Evolutionary conservation across 2,329 filamentous ascomycete species (phyloP).

Genomic region (Chrysoporthe austroafricana): DNA sequence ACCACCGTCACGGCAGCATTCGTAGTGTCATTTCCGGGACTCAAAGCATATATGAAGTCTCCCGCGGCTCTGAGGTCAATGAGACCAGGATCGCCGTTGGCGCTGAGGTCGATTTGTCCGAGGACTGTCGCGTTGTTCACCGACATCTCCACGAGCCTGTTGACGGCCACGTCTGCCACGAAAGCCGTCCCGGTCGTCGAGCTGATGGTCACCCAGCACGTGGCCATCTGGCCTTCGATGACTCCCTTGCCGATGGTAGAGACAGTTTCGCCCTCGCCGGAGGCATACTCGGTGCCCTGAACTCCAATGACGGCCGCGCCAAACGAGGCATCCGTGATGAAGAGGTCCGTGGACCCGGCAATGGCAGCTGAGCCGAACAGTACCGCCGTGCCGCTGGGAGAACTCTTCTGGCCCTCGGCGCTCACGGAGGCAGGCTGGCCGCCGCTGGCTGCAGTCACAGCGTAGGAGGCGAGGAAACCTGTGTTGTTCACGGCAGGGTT

Average conservation of each 20-base stretch:
- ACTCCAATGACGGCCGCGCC: slow-evolving; percentile 55
- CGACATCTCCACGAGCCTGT: slow-evolving; percentile 62
- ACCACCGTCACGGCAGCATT: slow-evolving; percentile 44
- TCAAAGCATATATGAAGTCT: slow-evolving; percentile 60
- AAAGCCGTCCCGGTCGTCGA: slow-evolving; percentile 54
- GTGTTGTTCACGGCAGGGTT: slow-evolving; percentile 57
- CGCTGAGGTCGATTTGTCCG: slow-evolving; percentile 45
- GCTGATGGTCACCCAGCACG: slow-evolving; percentile 62
- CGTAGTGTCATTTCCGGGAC: slow-evolving; percentile 53
- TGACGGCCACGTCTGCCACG: slow-evolving; percentile 58
- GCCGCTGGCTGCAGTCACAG: slow-evolving; percentile 38
- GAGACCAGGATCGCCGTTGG: slow-evolving; percentile 55
- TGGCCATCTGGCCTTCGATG: slow-evolving; percentile 56
- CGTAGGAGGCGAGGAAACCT: slow-evolving; percentile 58
- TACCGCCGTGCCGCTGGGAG: slow-evolving; percentile 57
- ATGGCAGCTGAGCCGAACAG: slow-evolving; percentile 57
- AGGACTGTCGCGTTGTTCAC: slow-evolving; percentile 52
- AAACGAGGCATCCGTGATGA: slow-evolving; percentile 63
- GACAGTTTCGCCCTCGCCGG: slow-evolving; percentile 43
- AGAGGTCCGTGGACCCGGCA: slow-evolving; percentile 48
- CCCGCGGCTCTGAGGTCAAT: slow-evolving; percentile 59
- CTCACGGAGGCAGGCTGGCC: slow-evolving; percentile 28
- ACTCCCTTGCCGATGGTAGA: slow-evolving; percentile 37
- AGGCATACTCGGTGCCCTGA: not conserved
- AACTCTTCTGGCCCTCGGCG: slow-evolving; percentile 40